Base-by-base conservation (phyloP, 1,139 yeast genomes). In the Sugiyamaella grinbergsii region DNA sequence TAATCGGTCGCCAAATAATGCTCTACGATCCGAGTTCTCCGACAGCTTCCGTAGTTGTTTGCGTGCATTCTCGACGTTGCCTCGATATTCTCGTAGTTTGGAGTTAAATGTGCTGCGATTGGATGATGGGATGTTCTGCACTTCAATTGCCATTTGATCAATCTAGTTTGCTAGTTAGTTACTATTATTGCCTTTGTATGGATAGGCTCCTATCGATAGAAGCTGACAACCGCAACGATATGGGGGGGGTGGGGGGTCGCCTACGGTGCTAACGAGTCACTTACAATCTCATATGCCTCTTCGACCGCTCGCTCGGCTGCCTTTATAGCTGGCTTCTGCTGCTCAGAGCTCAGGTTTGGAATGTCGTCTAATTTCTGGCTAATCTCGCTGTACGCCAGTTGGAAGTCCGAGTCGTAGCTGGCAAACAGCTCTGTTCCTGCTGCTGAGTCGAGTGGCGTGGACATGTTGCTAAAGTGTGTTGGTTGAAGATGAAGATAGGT, bases 111-210 rank as follows among this genome's bases (percentile, higher is more conserved):
- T 71, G 1, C 90, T 78, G 52, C 96, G 73, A 57, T 81, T 78
- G 43, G 78, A 78, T 1, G 90, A 81, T 4, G 95, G 89, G 48
- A 89, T 77, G 62, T 83, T 85, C 65, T 85, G 93, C 1, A 88
- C 85, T 64, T 88, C 96, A 37, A 88, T 75, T 31, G 80, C 77
- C 82, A 89, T 81, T 60, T 89, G 94, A 63, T 87, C 95, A 43
- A 86, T 72, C 61, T 69, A 11, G 18, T 4, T 4, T 46, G 18
- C 29, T 41, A 34, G 43, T 19, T 34, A 34, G 39, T 19, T 11
- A n/a, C n/a, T n/a, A n/a, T n/a, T 24, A 6, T 24, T 24, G 8
- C 10, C 28, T 24, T 6, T 7, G 8, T 24, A 28, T 11, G 10
- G 15, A 15, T 23, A 42, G 18, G 39, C 24, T 26, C 8, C 13